Evolutionary conservation across 1,139 yeast genomes (phyloP), one percentile per base, ranked within the genome.

Genomic region (Saccharomyces hybrid): DNA sequence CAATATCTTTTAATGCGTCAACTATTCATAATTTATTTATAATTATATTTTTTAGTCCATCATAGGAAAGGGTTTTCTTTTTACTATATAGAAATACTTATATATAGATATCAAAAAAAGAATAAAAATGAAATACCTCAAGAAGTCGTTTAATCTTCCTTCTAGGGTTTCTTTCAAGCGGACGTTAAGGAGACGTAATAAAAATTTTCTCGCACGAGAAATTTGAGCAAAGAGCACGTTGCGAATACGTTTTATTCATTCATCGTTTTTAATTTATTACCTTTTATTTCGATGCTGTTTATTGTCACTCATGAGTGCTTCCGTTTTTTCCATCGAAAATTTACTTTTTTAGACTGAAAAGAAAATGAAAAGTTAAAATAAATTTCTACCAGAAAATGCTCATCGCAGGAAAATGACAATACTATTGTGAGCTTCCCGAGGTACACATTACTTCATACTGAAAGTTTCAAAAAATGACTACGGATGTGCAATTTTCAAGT

Each of bases 1-100:
- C 31, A 8, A 28, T 28, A 28, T 28, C 31, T 9, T 34, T 48
- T 51, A 48, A 19, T 48, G 26, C 38, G 34, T 29, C 27, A 31
- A 29, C 11, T 13, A 29, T 32, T 25, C n/a, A 34, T 25, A 25
- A n/a, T 50, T 25, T 23, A 34, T 34, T 48, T 19, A 31, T 27
- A 26, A 32, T 51, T 19, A 44, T 19, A 29, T 50, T 42, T 29
- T 23, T 28, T 32, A 23, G 25, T 32, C 28, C 25, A 44, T 41
- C 13, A 34, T 13, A 27, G 42, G 28, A 49, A 46, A 42, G 19
- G 48, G 47, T 41, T 27, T 47, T 47, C 38, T 16, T 52, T 44
- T 50, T 51, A 46, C 32, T 50, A 54, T 53, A 51, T 53, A 47
- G 52, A 50, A 49, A 48, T 51, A 47, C 32, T 51, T 44, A 49